Evolutionary conservation across 306 rosid species (phyloP).

Genomic region (Acacia melanoxylon): DNA sequence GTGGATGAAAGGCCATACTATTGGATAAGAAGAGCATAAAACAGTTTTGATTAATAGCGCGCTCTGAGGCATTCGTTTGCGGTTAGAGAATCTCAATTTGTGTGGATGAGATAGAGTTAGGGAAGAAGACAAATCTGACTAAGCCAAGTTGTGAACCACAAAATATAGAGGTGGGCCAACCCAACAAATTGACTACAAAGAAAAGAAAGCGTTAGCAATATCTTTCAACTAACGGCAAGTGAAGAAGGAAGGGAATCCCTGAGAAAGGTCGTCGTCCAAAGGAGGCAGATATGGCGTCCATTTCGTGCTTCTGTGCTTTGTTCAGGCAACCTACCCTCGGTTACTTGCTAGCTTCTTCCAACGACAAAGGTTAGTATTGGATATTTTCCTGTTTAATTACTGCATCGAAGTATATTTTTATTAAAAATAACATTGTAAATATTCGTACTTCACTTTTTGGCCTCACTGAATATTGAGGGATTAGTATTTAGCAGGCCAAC

Average conservation of each 20-base stretch:
- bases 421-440: background rate
- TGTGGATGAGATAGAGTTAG: background rate
- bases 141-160: background rate
- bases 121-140: background rate
- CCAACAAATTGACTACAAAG: background rate
- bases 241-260: background rate
- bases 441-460: background rate
- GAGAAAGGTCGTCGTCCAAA: conserved; percentile 28
- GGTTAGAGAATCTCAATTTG: background rate
- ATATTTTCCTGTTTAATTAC: background rate
- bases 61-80: background rate
- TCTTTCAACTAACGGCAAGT: background rate
- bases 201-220: background rate
- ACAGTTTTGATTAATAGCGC: background rate
- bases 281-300: conserved; percentile 52
- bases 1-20: background rate
- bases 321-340: conserved; percentile 33
- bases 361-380: conserved; percentile 19
- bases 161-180: background rate
- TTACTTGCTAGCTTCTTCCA: conserved; percentile 21
- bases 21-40: background rate
- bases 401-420: background rate
- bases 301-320: conserved; percentile 30
- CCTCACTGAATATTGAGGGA: background rate
- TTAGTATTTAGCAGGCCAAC: background rate